phyloP scores from a whole-genome alignment of 345 rosid genomes.

The Gossypium mustelinum region DNA sequence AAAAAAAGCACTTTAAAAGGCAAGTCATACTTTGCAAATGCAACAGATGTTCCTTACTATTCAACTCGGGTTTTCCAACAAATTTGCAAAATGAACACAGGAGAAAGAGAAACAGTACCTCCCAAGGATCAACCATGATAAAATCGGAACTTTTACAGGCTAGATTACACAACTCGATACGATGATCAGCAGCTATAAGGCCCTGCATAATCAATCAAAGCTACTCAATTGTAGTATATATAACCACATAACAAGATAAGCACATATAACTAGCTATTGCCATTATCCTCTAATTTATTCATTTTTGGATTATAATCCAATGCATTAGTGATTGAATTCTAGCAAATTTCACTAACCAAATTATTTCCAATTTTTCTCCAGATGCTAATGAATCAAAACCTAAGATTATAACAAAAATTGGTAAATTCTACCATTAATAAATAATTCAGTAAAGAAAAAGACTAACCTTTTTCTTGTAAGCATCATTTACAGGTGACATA shows the following conservation, averaged over 20 bases:
- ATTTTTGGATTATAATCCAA: not conserved
- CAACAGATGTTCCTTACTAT: not conserved
- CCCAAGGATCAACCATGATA: constrained; percentile 95
- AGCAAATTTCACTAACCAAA: not conserved
- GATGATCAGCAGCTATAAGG: constrained; percentile 70
- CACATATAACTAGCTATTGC: not conserved
- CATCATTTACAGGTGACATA: constrained; percentile 91
- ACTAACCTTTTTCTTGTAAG: constrained; percentile 70
- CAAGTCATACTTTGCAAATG: not conserved
- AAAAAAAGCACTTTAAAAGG: not conserved
- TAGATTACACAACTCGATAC: constrained; percentile 57
- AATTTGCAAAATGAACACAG: not conserved
- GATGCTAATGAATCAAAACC: not conserved
- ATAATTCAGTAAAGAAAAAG: not conserved
- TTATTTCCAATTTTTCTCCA: not conserved
- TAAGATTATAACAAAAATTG: not conserved
- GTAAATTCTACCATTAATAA: not conserved
- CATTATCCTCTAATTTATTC: not conserved
- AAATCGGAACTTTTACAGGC: constrained; percentile 77
- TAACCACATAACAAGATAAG: constrained; percentile 2
- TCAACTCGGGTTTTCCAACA: not conserved
- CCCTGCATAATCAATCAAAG: constrained; percentile 41
- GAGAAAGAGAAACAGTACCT: constrained; percentile 39
- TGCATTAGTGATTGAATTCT: not conserved
- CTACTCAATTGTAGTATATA: not conserved